Base-by-base conservation (phyloP, 768 basidiomycete genomes). In the Mycena kentingensis region DNA sequence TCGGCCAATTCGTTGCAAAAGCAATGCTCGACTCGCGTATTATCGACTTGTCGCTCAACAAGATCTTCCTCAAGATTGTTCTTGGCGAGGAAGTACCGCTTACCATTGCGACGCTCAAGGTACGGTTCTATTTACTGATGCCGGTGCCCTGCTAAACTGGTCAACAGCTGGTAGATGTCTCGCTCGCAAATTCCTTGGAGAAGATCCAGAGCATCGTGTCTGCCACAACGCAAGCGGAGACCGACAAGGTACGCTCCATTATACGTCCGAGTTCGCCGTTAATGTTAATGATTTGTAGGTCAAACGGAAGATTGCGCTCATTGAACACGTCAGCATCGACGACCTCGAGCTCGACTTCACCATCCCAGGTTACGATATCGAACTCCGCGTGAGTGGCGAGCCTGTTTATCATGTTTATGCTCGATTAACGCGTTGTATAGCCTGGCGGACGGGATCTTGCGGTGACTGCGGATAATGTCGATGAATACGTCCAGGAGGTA, bases 21-120 rank as follows among this genome's bases (percentile, higher is more conserved):
- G 94, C 96, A 3, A 85, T 98, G 80, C 75, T 98, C 37, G 97
- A 99, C 70, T 97, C 95, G 10, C 83, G 97, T 18, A 98, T 98
- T 65, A 96, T 98, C 70, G 97, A 98, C 67, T 76, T 98, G 59
- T 86, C 90, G 25, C 85, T 98, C 68, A 98, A 93, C 75, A 93
- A 90, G 67, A 74, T 96, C n/a, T 98, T 98, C 79, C 76, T 98
- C 58, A 93, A 91, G 67, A 79, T 91, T 46, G 79, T 95, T 5
- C 81, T 98, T 13, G 93, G 91, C 19, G 90, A 94, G 58, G 85
- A 90, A 31, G 79, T 98, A 24, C 88, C 92, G 13, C 73, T 90
- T 58, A 90, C 87, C 3, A 80, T 96, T 50, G 82, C 89, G n/a
- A 84, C 85, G 5, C 79, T 98, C 46, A 88, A 84, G 71, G 90